Conservation (phyloP, 345 rosid genomes). For the Eucalyptus shirleyi region DNA sequence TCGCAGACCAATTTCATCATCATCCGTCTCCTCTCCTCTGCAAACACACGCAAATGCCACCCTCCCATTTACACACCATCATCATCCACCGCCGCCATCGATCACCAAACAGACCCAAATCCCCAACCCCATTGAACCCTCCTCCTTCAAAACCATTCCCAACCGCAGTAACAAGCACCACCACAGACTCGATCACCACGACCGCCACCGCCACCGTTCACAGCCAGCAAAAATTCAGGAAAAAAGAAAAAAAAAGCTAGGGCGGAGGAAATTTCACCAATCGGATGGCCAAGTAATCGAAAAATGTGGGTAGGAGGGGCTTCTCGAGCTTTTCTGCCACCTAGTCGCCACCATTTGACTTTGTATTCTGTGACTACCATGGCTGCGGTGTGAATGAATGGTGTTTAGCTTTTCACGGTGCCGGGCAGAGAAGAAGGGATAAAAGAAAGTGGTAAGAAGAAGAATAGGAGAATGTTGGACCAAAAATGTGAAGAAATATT, state of each 20-base stretch:
- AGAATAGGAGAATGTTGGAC: neutral
- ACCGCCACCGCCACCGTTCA: neutral
- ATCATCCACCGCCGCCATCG: rapidly evolving
- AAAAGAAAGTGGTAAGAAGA: neutral
- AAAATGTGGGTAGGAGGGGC: neutral
- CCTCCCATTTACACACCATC: neutral
- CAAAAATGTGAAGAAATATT: neutral
- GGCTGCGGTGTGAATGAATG: neutral
- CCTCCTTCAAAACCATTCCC: neutral
- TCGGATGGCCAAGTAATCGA: neutral
- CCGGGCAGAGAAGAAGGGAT: neutral
- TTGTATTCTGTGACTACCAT: no score
- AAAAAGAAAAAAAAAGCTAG: no score
- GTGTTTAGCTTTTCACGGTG: neutral
- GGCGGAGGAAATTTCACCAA: neutral
- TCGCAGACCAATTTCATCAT: neutral
- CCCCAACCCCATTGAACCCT: neutral
- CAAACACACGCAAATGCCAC: rapidly evolving
- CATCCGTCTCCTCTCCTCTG: neutral
- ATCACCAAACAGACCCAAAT: neutral
- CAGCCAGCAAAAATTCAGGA: neutral
- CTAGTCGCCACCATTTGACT: no score
- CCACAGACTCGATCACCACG: neutral
- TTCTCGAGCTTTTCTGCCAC: no score
- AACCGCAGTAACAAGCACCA: neutral